Evolutionary conservation across 2,329 filamentous ascomycete species (phyloP), one percentile per base, ranked within the genome.

Genomic region (Chalaropsis thielavioides): DNA sequence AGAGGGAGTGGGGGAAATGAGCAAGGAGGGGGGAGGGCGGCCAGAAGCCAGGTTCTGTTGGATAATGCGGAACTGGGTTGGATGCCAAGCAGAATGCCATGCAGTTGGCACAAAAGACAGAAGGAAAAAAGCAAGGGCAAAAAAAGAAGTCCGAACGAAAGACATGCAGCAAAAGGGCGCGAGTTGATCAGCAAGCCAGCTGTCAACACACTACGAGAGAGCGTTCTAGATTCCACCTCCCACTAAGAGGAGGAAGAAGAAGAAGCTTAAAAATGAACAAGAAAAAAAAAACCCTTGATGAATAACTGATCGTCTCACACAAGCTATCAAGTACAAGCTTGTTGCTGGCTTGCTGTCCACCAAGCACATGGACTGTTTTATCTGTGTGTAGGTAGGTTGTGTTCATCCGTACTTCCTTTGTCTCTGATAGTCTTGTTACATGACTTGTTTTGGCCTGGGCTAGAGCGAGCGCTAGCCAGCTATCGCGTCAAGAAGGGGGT

Each of bases 351-450:
- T 17, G 54, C 43, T 46, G 43, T n/a, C 8, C 43, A n/a, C 13
- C 24, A 38, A 58, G 27, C 19, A 1, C 35, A 31, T 11, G 17
- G 38, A 35, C 27, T 58, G 27, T 38, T 58, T 58, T 58, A 38
- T 15, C n/a, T 10, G 27, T 15, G 10, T 10, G 27, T 10, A 7
- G n/a, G 19, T 2, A 58, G 24, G 10, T 8, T 38, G 54, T 38
- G 54, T 58, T 58, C 54, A 38, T 58, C 54, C 38, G 54, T 58
- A 58, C 54, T 58, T 58, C 11, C 22, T 31, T 58, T 27, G 24
- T n/a, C n/a, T n/a, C n/a, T n/a, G n/a, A n/a, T n/a, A n/a, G n/a
- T n/a, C 0, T 6, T 51, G 22, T 58, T 35, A 8, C 54, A 38
- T 27, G 4, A 19, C 54, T 58, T 31, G 24, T 31, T 10, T 58